These are phyloP conservation scores for Diaporthe helianthi DNA, from an alignment of 2,329 filamentous ascomycete species.

Conservation along the genomic window DNA sequence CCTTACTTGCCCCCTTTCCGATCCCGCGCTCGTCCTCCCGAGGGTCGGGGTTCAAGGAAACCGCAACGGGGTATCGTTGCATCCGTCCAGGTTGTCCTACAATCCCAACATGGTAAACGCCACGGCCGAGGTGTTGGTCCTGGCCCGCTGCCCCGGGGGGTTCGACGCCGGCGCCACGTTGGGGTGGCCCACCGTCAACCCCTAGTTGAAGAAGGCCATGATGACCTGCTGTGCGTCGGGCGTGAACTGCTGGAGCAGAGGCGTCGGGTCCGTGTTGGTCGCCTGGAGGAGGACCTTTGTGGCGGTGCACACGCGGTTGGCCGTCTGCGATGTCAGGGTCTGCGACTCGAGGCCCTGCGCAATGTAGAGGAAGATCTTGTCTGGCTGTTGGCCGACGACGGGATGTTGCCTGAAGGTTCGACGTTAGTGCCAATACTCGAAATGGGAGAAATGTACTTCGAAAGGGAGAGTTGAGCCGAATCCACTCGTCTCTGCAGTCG, in stretches of 20 bases:
- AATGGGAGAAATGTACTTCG: neutral
- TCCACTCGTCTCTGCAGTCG: neutral
- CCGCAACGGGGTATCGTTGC: neutral
- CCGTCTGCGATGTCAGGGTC: constrained; percentile 85
- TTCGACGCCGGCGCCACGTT: constrained; percentile 15
- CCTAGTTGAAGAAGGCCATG: constrained; percentile 76
- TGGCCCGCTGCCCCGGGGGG: constrained; percentile 9
- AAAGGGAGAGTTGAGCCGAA: neutral
- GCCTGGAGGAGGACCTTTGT: constrained; percentile 79
- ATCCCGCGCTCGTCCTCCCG: too few species aligned
- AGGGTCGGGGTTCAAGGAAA: too few species aligned
- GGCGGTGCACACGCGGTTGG: constrained; percentile 75
- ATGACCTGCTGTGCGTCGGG: constrained; percentile 83
- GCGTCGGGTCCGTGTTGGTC: constrained; percentile 77
- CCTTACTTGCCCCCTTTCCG: too few species aligned
- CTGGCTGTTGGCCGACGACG: constrained; percentile 76
- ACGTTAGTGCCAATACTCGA: constrained; percentile 18
- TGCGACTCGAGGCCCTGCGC: constrained; percentile 90
- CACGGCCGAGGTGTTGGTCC: constrained; percentile 14
- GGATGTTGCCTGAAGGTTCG: constrained; percentile 76
- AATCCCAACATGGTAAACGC: constrained; percentile 23
- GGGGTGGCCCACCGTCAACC: constrained; percentile 7
- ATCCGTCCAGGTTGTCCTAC: neutral
- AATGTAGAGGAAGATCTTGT: constrained; percentile 84
- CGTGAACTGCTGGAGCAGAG: constrained; percentile 76